Percentiles rank a stretch among this genome's conserved stretches.
These are phyloP conservation scores for Elongisporangium undulatum DNA, from an alignment of 352 stramenopile genomes.

Conservation along the genomic window DNA sequence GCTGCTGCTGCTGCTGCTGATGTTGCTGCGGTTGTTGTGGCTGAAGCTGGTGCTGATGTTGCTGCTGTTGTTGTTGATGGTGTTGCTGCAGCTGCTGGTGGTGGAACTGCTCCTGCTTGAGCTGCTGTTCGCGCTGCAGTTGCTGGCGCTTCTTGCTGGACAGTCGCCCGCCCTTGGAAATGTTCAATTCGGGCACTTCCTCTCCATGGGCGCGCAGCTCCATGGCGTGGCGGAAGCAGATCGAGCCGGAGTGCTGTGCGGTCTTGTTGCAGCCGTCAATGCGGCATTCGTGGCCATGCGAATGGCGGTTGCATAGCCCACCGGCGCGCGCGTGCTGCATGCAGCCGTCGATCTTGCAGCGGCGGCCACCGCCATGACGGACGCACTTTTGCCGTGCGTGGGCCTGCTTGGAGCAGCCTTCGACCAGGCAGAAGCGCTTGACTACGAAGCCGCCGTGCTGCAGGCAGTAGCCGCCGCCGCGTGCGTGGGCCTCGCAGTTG, in stretches of 20 bases:
- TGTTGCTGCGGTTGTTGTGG: conserved; percentile 15
- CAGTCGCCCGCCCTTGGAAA: conserved; percentile 65
- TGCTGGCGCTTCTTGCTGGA: conserved; percentile 73
- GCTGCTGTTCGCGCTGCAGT: conserved; percentile 59
- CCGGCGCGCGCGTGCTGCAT: conserved; percentile 71
- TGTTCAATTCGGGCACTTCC: conserved; percentile 68
- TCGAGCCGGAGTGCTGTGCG: conserved; percentile 69
- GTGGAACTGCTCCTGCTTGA: conserved; percentile 77
- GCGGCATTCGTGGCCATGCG: conserved; percentile 64
- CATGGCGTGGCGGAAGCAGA: conserved; percentile 77
- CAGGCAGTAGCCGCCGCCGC: conserved; percentile 67
- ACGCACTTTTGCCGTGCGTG: conserved; percentile 77
- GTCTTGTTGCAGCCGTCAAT: conserved; percentile 81
- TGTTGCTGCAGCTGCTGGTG: conserved; percentile 70
- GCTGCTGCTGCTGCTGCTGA: conserved; percentile 7
- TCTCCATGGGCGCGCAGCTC: conserved; percentile 66
- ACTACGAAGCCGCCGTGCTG: conserved; percentile 79
- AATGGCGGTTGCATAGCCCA: conserved; percentile 73
- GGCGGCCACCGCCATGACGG: conserved; percentile 59
- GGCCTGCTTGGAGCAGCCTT: conserved; percentile 74
- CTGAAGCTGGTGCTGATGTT: conserved; percentile 22
- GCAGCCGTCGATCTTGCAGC: conserved; percentile 69
- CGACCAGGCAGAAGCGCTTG: conserved; percentile 80
- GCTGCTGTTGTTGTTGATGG: conserved; percentile 31
- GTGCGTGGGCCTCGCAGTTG: conserved; percentile 66